Conservation (phyloP, 495 filamentous ascomycete genomes). For the Cladorrhinum samala region DNA sequence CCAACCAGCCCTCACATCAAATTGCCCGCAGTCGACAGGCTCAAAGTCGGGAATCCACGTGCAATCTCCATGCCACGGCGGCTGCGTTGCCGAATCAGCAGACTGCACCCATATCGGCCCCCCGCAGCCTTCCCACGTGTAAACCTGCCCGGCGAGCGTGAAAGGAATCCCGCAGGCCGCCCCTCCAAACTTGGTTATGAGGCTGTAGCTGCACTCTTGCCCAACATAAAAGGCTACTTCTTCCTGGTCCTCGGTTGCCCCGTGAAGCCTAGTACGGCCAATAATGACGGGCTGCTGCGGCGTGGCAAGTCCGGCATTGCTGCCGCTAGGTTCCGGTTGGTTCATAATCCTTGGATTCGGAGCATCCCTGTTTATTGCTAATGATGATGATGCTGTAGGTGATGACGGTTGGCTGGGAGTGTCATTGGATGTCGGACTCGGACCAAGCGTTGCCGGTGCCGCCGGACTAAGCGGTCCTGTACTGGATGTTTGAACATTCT, state of each 20-base stretch:
- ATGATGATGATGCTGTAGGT: no score
- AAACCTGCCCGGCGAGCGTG: neutral
- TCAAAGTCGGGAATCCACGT: neutral
- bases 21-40: neutral
- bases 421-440: no score
- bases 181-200: neutral
- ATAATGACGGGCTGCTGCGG: neutral
- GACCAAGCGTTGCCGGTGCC: no score
- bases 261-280: neutral
- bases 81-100: neutral
- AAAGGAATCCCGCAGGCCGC: neutral
- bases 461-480: no score
- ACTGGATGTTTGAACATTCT: no score
- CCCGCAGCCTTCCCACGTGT: neutral
- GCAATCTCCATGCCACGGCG: neutral
- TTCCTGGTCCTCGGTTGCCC: neutral
- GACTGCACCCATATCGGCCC: neutral
- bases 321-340: no score
- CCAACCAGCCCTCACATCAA: neutral
- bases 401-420: no score
- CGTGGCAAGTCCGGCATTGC: no score
- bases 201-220: neutral
- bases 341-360: no score
- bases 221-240: neutral
- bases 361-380: no score